These are phyloP conservation scores for Aureobasidium sp. DNA, from an alignment of 2,329 filamentous ascomycete species.

Conservation along the genomic window DNA sequence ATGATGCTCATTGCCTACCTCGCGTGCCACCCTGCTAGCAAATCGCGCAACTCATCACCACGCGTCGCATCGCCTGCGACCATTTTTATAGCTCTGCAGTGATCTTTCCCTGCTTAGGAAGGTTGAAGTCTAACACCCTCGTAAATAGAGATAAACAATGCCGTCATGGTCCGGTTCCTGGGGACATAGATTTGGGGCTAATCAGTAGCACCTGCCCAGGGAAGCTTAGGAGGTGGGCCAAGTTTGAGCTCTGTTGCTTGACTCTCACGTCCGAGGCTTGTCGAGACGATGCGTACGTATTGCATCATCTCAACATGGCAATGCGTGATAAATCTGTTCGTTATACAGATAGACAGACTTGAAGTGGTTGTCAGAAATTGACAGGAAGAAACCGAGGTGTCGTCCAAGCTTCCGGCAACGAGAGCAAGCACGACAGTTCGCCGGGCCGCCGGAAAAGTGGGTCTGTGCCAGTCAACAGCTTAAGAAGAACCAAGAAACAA, in stretches of 20 bases:
- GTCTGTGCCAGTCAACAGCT: background rate
- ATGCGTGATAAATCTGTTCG: background rate
- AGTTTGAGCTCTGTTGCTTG: conserved; percentile 9
- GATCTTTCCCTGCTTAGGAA: conserved; percentile 18
- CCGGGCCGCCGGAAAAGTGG: background rate
- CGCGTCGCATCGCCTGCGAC: background rate
- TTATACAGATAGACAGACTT: no score
- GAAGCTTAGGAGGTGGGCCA: conserved; percentile 12
- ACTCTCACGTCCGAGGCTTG: background rate
- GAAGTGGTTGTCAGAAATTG: no score
- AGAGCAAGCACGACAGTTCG: background rate
- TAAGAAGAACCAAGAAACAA: background rate
- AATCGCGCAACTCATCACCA: conserved; percentile 5
- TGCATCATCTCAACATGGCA: background rate
- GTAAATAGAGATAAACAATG: conserved; percentile 13
- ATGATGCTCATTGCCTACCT: background rate
- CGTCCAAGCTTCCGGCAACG: background rate
- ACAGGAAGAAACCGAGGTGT: background rate
- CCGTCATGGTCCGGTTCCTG: background rate
- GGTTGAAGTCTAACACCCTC: conserved; percentile 12
- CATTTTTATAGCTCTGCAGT: background rate
- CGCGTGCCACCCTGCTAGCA: conserved; percentile 13
- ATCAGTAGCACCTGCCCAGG: conserved; percentile 11
- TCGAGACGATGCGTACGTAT: background rate
- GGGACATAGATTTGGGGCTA: conserved; percentile 13